Evolutionary conservation across 306 rosid genomes (phyloP).

Genomic region (Ceratonia siliqua): DNA sequence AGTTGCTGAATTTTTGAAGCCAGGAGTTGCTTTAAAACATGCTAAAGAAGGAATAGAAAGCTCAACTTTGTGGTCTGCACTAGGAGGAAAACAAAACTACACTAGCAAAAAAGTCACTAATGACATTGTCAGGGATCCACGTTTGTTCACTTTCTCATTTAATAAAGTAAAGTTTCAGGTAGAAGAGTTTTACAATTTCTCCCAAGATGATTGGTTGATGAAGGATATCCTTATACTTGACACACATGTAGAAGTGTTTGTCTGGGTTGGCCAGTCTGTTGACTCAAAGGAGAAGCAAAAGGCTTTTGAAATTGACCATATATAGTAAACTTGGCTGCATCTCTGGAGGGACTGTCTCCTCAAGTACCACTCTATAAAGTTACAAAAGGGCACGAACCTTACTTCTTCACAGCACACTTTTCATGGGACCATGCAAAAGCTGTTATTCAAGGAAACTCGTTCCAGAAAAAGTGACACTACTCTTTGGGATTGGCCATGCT

Average conservation of each 20-base stretch:
- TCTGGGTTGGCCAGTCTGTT: conserved; percentile 94
- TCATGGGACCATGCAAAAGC: conserved; percentile 90
- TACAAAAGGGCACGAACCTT: conserved; percentile 95
- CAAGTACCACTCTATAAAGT: conserved; percentile 84
- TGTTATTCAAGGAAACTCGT: conserved; percentile 86
- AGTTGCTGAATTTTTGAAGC: conserved; percentile 92
- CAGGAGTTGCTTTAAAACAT: conserved; percentile 81
- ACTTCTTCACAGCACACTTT: conserved; percentile 93
- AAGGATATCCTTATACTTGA: conserved; percentile 94
- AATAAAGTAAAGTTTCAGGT: conserved; percentile 93
- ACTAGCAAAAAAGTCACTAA: conserved; percentile 63
- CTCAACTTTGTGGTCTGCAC: conserved; percentile 92
- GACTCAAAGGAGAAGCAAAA: conserved; percentile 88
- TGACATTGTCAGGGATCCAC: conserved; percentile 84
- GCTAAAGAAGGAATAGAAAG: conserved; percentile 99
- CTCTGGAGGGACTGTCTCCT: conserved; percentile 84
- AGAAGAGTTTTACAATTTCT: conserved; percentile 87
- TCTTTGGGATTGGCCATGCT: conserved; percentile 84
- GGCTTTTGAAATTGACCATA: conserved; percentile 83
- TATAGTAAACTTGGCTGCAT: conserved; percentile 78
- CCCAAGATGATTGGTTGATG: conserved; percentile 92
- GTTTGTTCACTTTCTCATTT: conserved; percentile 75
- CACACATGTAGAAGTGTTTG: conserved; percentile 95
- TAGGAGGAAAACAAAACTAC: conserved; percentile 92
- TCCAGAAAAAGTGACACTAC: conserved; percentile 79